These are phyloP conservation scores for Trametes punicea DNA, from an alignment of 768 basidiomycete genomes.

Conservation along the genomic window DNA sequence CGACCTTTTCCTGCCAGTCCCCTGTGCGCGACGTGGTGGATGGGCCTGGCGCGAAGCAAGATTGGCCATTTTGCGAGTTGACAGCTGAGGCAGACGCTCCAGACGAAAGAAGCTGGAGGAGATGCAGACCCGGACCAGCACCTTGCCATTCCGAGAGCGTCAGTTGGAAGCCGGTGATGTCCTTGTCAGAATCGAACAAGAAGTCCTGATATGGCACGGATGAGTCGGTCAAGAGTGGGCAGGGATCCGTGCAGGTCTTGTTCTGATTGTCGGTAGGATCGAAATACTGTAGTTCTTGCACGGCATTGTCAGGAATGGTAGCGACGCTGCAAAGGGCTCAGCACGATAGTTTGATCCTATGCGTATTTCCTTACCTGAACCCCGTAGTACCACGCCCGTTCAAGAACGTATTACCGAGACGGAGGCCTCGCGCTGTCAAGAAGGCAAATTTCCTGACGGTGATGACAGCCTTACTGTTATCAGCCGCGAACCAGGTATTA, in stretches of 20 bases:
- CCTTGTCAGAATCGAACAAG: slow-evolving; percentile 57
- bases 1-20: slow-evolving; percentile 61
- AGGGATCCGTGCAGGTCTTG: slow-evolving; percentile 69
- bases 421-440: slow-evolving; percentile 73
- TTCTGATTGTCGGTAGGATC: slow-evolving; percentile 76
- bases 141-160: slow-evolving; percentile 76
- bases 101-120: slow-evolving; percentile 88
- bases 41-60: slow-evolving; percentile 75
- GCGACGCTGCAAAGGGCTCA: slow-evolving; percentile 54
- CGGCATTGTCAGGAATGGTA: slow-evolving; percentile 85
- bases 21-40: slow-evolving; percentile 71
- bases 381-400: slow-evolving; percentile 77
- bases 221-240: slow-evolving; percentile 77
- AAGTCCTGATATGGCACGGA: slow-evolving; percentile 91
- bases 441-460: slow-evolving; percentile 74
- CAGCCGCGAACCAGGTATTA: slow-evolving; percentile 80
- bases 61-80: slow-evolving; percentile 51
- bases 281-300: slow-evolving; percentile 71
- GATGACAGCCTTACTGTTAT: slow-evolving; percentile 67
- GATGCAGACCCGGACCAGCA: slow-evolving; percentile 74
- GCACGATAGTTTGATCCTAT: neutral
- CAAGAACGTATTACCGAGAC: slow-evolving; percentile 90
- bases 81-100: slow-evolving; percentile 87
- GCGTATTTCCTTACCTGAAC: slow-evolving; percentile 63
- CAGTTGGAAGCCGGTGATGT: slow-evolving; percentile 89